phyloP scores from a whole-genome alignment of 2,329 filamentous ascomycete species.

The Pyrenochaeta sp. region DNA sequence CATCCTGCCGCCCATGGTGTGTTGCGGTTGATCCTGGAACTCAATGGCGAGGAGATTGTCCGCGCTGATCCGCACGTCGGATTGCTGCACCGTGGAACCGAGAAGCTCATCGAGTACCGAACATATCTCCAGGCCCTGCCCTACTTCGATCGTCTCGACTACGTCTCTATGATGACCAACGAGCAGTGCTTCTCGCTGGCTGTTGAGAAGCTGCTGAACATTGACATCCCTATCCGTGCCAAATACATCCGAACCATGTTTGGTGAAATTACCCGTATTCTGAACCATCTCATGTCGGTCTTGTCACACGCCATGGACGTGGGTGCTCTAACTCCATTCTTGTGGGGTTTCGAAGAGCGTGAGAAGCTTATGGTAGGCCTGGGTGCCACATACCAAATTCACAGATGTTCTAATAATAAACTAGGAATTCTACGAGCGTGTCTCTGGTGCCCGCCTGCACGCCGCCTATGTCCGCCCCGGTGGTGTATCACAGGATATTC shows the following conservation, averaged over 20 bases:
- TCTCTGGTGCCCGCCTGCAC: constrained; percentile 96
- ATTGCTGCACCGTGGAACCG: constrained; percentile 92
- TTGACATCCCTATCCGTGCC: constrained; percentile 92
- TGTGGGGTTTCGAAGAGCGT: constrained; percentile 99
- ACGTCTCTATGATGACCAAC: constrained; percentile 99
- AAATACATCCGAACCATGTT: constrained; percentile 98
- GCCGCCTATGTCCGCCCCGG: constrained; percentile 96
- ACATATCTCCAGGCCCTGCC: constrained; percentile 97
- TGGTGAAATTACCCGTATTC: constrained; percentile 88
- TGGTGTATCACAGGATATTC: constrained; percentile 95
- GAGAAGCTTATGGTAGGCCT: constrained; percentile 93
- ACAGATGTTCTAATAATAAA: constrained; percentile 13
- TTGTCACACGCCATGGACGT: constrained; percentile 99
- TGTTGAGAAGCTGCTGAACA: constrained; percentile 96
- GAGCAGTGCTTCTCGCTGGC: constrained; percentile 96
- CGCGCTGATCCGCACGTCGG: constrained; percentile 97
- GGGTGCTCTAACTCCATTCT: constrained; percentile 94
- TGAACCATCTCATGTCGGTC: constrained; percentile 98
- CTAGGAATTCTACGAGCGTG: constrained; percentile 99
- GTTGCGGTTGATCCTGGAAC: constrained; percentile 93
- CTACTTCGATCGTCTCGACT: constrained; percentile 98
- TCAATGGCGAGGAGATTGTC: constrained; percentile 97
- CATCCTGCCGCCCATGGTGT: constrained; percentile 98
- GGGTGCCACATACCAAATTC: neutral
- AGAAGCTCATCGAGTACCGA: constrained; percentile 99